Conservation (phyloP, 805 yeast species). For the Metschnikowia orientalis region DNA sequence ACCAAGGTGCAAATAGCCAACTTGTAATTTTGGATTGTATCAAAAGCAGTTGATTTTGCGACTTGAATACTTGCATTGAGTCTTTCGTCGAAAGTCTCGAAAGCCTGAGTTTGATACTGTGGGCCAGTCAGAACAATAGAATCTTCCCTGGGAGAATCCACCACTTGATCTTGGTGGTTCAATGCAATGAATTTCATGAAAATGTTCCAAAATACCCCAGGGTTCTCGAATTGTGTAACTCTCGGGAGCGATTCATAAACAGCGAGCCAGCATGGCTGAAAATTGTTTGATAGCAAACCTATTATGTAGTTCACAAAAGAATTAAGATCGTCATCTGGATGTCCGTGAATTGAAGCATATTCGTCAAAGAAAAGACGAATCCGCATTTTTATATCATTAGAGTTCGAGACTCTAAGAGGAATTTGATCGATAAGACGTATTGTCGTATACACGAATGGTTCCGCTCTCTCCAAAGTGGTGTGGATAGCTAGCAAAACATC, state of each 20-base stretch:
- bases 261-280: conserved; percentile 84
- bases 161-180: conserved; percentile 20
- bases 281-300: conserved; percentile 70
- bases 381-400: conserved; percentile 71
- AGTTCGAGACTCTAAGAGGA: conserved; percentile 63
- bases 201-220: conserved; percentile 53
- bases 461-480: conserved; percentile 18
- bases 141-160: conserved; percentile 11
- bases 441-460: conserved; percentile 44
- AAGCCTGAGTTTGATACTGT: conserved; percentile 19
- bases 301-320: conserved; percentile 22
- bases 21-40: neutral
- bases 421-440: conserved; percentile 54
- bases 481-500: conserved; percentile 37
- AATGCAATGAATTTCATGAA: conserved; percentile 32
- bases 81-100: conserved; percentile 46
- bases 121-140: conserved; percentile 3
- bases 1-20: too few species aligned
- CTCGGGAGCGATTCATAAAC: conserved; percentile 57
- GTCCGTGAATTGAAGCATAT: conserved; percentile 20
- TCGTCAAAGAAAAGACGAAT: conserved; percentile 53
- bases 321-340: conserved; percentile 4
- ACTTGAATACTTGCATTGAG: conserved; percentile 38
- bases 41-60: conserved; percentile 15
- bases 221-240: conserved; percentile 29